A percentile compares a stretch with the other conserved stretches of the same genome.
Evolutionary conservation across 2,329 filamentous ascomycete species (phyloP).

Genomic region (Tolypocladium tropicale): DNA sequence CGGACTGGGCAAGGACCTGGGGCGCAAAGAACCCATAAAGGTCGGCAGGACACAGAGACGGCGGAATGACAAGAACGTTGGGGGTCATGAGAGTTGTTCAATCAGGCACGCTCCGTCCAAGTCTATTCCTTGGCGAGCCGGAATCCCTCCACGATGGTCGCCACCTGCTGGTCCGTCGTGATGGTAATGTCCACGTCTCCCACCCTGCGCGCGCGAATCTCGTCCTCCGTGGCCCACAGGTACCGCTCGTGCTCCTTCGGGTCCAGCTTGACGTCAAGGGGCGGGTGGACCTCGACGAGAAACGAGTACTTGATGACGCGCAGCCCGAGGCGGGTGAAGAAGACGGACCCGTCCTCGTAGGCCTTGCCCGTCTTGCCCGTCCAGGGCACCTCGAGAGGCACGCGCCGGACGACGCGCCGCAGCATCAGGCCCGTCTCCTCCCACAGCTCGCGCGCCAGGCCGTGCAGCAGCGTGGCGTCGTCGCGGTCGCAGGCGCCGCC

Average conservation of each 20-base stretch:
- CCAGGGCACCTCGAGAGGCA: not conserved
- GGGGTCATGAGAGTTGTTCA: too few relatives aligned
- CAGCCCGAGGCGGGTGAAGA: not conserved
- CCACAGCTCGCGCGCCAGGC: slow-evolving; percentile 28
- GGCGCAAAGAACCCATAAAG: too few relatives aligned
- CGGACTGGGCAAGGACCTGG: too few relatives aligned
- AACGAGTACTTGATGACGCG: slow-evolving; percentile 6
- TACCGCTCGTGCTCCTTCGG: slow-evolving; percentile 20
- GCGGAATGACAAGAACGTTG: too few relatives aligned
- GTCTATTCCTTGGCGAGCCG: not conserved
- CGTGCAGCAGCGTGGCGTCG: slow-evolving; percentile 25
- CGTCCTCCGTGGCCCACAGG: slow-evolving; percentile 19
- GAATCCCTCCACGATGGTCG: slow-evolving; percentile 13
- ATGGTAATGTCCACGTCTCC: slow-evolving; percentile 9
- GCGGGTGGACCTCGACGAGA: slow-evolving; percentile 10
- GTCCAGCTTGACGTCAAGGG: slow-evolving; percentile 13
- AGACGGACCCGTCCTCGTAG: not conserved
- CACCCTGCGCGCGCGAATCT: slow-evolving; percentile 10
- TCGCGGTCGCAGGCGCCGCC: slow-evolving; percentile 28
- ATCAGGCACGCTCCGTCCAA: too few relatives aligned
- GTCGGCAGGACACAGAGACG: too few relatives aligned
- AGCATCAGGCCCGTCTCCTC: slow-evolving; percentile 29
- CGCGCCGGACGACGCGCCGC: slow-evolving; percentile 7
- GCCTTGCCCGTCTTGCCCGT: not conserved
- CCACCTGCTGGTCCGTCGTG: slow-evolving; percentile 9